Conservation (phyloP, 306 rosid genomes). For the Vachellia pachyceras region DNA sequence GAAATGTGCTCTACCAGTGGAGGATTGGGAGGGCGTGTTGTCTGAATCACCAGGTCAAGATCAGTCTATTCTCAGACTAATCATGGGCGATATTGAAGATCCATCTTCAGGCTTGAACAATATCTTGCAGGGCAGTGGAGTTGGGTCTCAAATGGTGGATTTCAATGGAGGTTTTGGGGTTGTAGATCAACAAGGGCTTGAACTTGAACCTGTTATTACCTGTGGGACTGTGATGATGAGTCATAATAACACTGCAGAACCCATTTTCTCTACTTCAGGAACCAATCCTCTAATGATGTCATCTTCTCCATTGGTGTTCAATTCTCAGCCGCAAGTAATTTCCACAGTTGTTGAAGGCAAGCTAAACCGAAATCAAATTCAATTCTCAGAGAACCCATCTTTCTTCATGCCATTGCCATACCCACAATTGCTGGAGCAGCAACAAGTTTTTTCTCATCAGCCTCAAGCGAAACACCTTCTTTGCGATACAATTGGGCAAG, state of each 20-base stretch:
- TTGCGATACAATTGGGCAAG: conserved; percentile 52
- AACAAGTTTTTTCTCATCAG: conserved; percentile 51
- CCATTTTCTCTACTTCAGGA: conserved; percentile 47
- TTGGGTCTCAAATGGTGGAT: conserved; percentile 55
- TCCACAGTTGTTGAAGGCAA: conserved; percentile 70
- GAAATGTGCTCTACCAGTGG: conserved; percentile 77
- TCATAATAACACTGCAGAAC: conserved; percentile 38
- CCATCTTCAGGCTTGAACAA: conserved; percentile 85
- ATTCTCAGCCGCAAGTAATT: conserved; percentile 54
- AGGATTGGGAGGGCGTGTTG: conserved; percentile 86
- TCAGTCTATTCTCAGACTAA: conserved; percentile 77
- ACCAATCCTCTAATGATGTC: conserved; percentile 48
- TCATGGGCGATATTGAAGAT: conserved; percentile 91
- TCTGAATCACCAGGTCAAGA: conserved; percentile 76
- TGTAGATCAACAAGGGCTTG: conserved; percentile 73
- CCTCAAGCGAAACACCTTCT: conserved; percentile 68
- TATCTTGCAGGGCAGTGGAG: conserved; percentile 58
- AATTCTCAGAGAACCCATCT: conserved; percentile 62
- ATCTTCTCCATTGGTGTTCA: conserved; percentile 52
- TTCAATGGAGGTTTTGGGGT: conserved; percentile 64
- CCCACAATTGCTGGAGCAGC: conserved; percentile 71
- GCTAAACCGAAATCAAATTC: conserved; percentile 71
- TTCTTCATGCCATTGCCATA: conserved; percentile 73
- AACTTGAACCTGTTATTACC: conserved; percentile 43
- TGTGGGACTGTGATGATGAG: conserved; percentile 45